A percentile compares a stretch with the other conserved stretches of the same genome.
These are phyloP conservation scores for Petunia hybrid DNA, from an alignment of 305 asterid genomes.

Conservation along the genomic window DNA sequence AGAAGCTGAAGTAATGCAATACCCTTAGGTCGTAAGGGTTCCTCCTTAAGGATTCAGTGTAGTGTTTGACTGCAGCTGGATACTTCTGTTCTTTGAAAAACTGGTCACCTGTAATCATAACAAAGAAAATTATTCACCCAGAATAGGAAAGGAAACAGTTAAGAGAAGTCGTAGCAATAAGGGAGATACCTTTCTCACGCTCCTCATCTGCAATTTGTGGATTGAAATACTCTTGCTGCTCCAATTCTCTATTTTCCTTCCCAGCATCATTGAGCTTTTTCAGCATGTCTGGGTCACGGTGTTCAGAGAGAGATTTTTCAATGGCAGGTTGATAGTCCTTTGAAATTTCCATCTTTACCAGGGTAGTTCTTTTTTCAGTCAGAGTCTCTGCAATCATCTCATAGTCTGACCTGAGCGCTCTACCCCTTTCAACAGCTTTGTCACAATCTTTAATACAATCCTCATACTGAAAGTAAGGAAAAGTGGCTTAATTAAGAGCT, in stretches of 20 bases:
- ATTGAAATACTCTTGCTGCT: slow-evolving; percentile 82
- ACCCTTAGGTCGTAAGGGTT: slow-evolving; percentile 87
- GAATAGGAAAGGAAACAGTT: background rate
- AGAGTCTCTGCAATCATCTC: slow-evolving; percentile 91
- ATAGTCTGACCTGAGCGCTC: slow-evolving; percentile 80
- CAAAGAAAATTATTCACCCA: background rate
- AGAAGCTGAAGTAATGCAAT: background rate
- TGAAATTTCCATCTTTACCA: slow-evolving; percentile 76
- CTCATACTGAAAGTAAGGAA: slow-evolving; percentile 53
- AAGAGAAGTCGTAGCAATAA: background rate
- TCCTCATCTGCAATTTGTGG: slow-evolving; percentile 91
- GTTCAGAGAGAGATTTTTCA: slow-evolving; percentile 92
- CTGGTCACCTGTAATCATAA: slow-evolving; percentile 64
- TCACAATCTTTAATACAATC: slow-evolving; percentile 94
- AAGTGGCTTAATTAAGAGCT: slow-evolving; percentile 12
- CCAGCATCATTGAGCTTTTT: slow-evolving; percentile 89
- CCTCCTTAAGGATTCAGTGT: slow-evolving; percentile 81
- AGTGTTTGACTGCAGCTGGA: slow-evolving; percentile 88
- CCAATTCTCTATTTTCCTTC: slow-evolving; percentile 89
- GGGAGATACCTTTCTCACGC: slow-evolving; percentile 81
- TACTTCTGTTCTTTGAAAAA: slow-evolving; percentile 86
- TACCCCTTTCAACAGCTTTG: slow-evolving; percentile 88
- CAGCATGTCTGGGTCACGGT: slow-evolving; percentile 91
- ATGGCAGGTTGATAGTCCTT: slow-evolving; percentile 84
- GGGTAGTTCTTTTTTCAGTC: slow-evolving; percentile 88